Evolutionary conservation across 2,329 filamentous ascomycete species (phyloP), one percentile per base, ranked within the genome.

Genomic region (Colletotrichum australisinense): DNA sequence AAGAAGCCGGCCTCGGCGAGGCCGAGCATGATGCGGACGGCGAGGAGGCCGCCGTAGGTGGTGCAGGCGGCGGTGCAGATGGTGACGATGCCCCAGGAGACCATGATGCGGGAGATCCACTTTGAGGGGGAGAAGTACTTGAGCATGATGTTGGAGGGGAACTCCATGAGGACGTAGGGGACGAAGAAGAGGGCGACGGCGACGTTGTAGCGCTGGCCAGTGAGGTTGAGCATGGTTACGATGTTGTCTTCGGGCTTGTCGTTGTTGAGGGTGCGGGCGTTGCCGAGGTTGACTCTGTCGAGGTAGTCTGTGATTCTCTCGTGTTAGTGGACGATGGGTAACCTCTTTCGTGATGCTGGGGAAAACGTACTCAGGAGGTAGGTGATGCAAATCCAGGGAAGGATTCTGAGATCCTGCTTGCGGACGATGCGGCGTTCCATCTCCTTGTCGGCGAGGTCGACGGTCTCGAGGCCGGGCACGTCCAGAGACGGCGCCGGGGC

Each of bases 1-100:
- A 88, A 87, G 59, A 89, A 85, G 5, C 87, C 87, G 49, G 84
- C 85, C 73, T 90, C 88, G 14, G 85, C 82, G 19, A 89, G 77
- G 22, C 88, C 88, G 4, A 90, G 80, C 58, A 88, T 83, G 76
- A 89, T 85, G 28, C 88, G 81, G 16, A 84, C 86, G 28, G 83
- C 81, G 12, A 89, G 77, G 57, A 88, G 82, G 1, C 86, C 87
- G 1, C 81, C 79, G 72, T 88, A 88, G 38, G 83, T 88, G 9
- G 84, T 79, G 2, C 86, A 82, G 19, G 86, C 81, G 42, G 86
- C 88, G 26, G 86, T 81, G 57, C 86, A 81, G 19, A 87, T 84
- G n/a, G 86, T 85, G 63, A 88, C 82, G 32, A 88, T 80, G 3
- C 87, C 88, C 83, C 87, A 89, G 52, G 79, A 79, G 16, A 88